A percentile compares a stretch with the other conserved stretches of the same genome.
phyloP scores from a whole-genome alignment of 768 basidiomycete genomes.

The Leucosporidium scottii region DNA sequence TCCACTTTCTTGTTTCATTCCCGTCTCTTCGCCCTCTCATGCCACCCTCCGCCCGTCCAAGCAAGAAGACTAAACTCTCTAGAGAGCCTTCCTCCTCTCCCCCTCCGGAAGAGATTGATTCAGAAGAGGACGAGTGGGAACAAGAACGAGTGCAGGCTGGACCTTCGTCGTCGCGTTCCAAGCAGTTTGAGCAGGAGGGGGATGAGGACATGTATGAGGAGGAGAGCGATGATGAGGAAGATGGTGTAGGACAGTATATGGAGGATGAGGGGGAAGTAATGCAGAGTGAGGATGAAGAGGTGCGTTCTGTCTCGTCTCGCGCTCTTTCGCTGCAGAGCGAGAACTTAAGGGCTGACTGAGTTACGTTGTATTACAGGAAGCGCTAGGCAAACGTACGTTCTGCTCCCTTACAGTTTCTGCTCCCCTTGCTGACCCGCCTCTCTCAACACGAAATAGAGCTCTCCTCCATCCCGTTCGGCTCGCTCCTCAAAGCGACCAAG shows the following conservation, averaged over 20 bases:
- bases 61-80: too few species aligned
- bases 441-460: conserved; percentile 24
- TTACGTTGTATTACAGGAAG: background rate
- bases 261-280: conserved; percentile 22
- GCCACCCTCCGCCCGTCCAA: too few species aligned
- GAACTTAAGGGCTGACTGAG: background rate
- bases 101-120: too few species aligned
- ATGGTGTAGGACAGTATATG: conserved; percentile 25
- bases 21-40: too few species aligned
- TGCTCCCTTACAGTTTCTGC: background rate
- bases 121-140: conserved; percentile 6
- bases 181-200: conserved; percentile 10
- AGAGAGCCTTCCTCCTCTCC: too few species aligned
- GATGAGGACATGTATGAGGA: background rate
- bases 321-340: too few species aligned
- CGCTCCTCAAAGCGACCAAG: conserved; percentile 30
- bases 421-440: background rate
- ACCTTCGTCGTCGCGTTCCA: background rate
- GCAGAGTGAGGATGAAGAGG: conserved; percentile 22
- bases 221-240: conserved; percentile 12
- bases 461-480: conserved; percentile 27
- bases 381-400: conserved; percentile 12
- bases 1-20: too few species aligned
- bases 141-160: background rate
- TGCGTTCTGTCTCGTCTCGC: background rate